phyloP scores from a whole-genome alignment of 2,329 filamentous ascomycete species.

The Cercospora janseana region DNA sequence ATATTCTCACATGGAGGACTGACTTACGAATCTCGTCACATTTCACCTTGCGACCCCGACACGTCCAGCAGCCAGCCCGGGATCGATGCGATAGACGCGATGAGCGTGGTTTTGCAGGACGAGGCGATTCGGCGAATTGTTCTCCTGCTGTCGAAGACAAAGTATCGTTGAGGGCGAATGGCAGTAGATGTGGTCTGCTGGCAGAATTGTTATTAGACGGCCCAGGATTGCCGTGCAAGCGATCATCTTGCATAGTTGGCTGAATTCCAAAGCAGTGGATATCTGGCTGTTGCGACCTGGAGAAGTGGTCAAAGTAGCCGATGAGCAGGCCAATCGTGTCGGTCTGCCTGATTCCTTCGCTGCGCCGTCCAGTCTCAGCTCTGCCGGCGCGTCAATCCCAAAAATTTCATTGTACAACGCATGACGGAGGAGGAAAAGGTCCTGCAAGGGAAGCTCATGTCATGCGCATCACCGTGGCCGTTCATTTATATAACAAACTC shows the following conservation, averaged over 20 bases:
- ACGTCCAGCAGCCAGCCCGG: conserved; percentile 53
- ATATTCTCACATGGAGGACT: not conserved
- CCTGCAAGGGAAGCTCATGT: too few relatives aligned
- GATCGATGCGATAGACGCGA: conserved; percentile 54
- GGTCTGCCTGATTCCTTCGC: conserved; percentile 14
- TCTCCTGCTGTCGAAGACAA: conserved; percentile 29
- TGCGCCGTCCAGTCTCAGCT: not conserved
- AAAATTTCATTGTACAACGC: not conserved
- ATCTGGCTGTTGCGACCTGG: too few relatives aligned
- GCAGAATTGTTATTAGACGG: conserved; percentile 18
- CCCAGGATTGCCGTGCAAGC: conserved; percentile 14
- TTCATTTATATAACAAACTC: too few relatives aligned
- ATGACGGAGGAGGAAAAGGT: too few relatives aligned
- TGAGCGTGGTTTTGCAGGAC: conserved; percentile 22
- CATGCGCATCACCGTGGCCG: too few relatives aligned
- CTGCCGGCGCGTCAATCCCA: not conserved
- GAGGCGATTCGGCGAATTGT: conserved; percentile 16
- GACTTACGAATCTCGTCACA: conserved; percentile 21
- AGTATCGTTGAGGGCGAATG: conserved; percentile 33
- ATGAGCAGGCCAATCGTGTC: conserved; percentile 22
- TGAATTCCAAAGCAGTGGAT: too few relatives aligned
- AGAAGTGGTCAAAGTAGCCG: conserved; percentile 22
- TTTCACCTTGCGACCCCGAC: conserved; percentile 43
- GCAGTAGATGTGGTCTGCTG: conserved; percentile 35
- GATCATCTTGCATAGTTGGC: conserved; percentile 25